Evolutionary conservation across 495 filamentous ascomycete genomes (phyloP).

Genomic region (Daldinia decipiens): DNA sequence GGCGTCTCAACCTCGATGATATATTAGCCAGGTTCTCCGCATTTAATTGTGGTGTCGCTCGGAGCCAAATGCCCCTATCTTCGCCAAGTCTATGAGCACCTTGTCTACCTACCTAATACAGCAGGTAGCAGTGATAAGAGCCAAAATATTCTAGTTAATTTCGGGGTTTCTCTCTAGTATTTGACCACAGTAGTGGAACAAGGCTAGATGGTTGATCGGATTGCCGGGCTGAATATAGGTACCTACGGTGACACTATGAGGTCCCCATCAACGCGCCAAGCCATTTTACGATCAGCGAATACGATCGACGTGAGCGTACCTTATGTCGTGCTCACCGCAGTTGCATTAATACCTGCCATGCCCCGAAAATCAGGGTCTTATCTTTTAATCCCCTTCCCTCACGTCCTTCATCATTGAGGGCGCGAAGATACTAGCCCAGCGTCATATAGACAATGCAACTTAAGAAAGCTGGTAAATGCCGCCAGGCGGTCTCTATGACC

Average conservation of each 20-base stretch:
- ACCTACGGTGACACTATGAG: slow-evolving; percentile 3
- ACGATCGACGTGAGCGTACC: slow-evolving; percentile 18
- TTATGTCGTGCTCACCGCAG: slow-evolving; percentile 1
- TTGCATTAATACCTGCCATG: slow-evolving; percentile 27
- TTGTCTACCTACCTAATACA: slow-evolving; percentile 37
- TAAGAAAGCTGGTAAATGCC: slow-evolving; percentile 34
- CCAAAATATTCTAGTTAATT: slow-evolving; percentile 18
- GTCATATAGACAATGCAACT: slow-evolving; percentile 27
- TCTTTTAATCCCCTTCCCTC: slow-evolving; percentile 11
- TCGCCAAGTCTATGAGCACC: slow-evolving; percentile 31
- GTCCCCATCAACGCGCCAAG: slow-evolving; percentile 30
- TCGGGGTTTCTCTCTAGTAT: slow-evolving; percentile 7
- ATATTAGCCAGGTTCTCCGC: slow-evolving; percentile 31
- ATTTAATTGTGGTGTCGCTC: slow-evolving; percentile 6
- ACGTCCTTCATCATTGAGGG: slow-evolving; percentile 23
- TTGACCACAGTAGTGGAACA: slow-evolving; percentile 4
- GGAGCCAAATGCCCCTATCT: slow-evolving; percentile 24
- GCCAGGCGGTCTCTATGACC: slow-evolving; percentile 22
- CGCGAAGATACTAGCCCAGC: slow-evolving; percentile 1
- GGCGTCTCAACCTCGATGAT: neutral
- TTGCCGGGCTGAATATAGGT: slow-evolving; percentile 2
- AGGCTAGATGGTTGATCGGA: neutral
- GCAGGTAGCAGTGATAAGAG: slow-evolving; percentile 33
- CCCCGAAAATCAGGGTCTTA: neutral
- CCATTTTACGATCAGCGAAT: slow-evolving; percentile 22